Percentiles rank a stretch among this genome's conserved stretches.
Evolutionary conservation across 768 basidiomycete species (phyloP).

Genomic region (Naematelia aurantialba): DNA sequence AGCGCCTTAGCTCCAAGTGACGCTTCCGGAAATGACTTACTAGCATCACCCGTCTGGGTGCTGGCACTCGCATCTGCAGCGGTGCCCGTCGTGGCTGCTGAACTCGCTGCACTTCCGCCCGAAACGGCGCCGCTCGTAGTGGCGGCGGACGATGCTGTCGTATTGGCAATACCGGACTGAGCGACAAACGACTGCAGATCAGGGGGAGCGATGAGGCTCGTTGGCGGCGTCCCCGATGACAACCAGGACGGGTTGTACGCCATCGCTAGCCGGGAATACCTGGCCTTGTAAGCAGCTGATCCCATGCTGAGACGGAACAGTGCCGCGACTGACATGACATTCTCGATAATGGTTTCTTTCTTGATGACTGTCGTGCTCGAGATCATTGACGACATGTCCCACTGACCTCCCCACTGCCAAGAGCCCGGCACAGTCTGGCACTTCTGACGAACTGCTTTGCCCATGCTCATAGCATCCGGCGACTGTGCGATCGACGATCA

Average conservation of each 20-base stretch:
- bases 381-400: conserved; percentile 23
- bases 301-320: too few species aligned
- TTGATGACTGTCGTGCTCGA: conserved; percentile 8
- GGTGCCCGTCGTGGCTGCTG: conserved; percentile 4
- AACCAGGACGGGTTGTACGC: conserved; percentile 28
- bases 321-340: conserved; percentile 33
- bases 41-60: conserved; percentile 11
- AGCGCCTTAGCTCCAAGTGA: not conserved
- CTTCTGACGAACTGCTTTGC: conserved; percentile 19
- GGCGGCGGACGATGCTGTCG: conserved; percentile 10
- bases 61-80: conserved; percentile 8
- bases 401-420: conserved; percentile 33
- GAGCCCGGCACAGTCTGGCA: conserved; percentile 12
- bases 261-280: conserved; percentile 37
- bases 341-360: conserved; percentile 30
- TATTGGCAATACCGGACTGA: conserved; percentile 6
- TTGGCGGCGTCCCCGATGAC: not conserved
- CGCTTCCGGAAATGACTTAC: conserved; percentile 7
- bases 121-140: not conserved
- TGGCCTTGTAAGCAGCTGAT: too few species aligned
- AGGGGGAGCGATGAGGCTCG: conserved; percentile 18
- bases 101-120: not conserved
- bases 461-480: conserved; percentile 17
- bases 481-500: conserved; percentile 5
- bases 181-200: conserved; percentile 33